Percentiles rank a stretch among this genome's conserved stretches.
These are phyloP conservation scores for Amphicarpaea edgeworthii DNA, from an alignment of 306 rosid species.

Conservation along the genomic window DNA sequence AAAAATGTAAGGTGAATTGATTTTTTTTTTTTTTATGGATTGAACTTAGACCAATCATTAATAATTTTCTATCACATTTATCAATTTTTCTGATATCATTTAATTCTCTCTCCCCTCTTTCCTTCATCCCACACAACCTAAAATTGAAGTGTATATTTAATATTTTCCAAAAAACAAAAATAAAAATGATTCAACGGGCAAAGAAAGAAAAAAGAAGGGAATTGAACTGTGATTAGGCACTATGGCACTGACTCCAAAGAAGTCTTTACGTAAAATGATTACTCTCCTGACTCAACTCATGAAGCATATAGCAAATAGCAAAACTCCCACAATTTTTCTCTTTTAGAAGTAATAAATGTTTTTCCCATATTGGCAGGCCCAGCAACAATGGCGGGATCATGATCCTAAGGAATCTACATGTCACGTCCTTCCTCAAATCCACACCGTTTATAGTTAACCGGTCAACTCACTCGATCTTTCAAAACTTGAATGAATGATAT, in stretches of 20 bases:
- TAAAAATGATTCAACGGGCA: background rate
- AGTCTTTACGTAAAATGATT: slow-evolving; percentile 49
- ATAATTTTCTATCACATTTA: too few relatives aligned
- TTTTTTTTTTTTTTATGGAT: too few relatives aligned
- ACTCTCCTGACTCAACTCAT: slow-evolving; percentile 45
- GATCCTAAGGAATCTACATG: slow-evolving; percentile 39
- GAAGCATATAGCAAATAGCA: slow-evolving; percentile 4
- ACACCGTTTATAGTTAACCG: slow-evolving; percentile 49
- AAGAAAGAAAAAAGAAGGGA: slow-evolving; percentile 18
- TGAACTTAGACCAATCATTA: too few relatives aligned
- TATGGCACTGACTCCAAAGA: slow-evolving; percentile 39
- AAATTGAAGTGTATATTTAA: background rate
- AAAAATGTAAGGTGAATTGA: too few relatives aligned
- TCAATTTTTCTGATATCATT: too few relatives aligned
- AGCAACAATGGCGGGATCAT: slow-evolving; percentile 57
- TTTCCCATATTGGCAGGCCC: slow-evolving; percentile 55
- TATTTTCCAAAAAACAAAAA: background rate
- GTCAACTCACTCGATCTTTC: slow-evolving; percentile 50
- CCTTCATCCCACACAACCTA: too few relatives aligned
- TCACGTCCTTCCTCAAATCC: slow-evolving; percentile 43
- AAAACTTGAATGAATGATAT: slow-evolving; percentile 32
- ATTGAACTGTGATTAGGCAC: slow-evolving; percentile 49
- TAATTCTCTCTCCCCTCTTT: too few relatives aligned
- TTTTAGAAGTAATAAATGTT: background rate
- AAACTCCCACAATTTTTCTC: background rate